Conservation (phyloP, 805 yeast genomes). For the Zygosaccharomyces bisporus region DNA sequence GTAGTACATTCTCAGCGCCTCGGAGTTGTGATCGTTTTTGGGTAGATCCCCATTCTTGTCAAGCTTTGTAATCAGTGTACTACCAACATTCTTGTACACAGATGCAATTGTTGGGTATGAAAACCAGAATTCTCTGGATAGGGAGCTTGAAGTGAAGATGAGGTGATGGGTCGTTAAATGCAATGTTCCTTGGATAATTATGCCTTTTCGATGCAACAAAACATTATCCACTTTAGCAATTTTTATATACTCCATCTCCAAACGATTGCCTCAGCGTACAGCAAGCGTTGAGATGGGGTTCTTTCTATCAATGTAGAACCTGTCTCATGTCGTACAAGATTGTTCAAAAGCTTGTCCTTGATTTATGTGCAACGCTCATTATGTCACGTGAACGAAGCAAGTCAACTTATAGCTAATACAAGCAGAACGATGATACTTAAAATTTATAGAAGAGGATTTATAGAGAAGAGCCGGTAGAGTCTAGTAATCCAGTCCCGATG, state of each 20-base stretch:
- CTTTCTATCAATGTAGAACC: background rate
- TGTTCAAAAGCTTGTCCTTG: background rate
- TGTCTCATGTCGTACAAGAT: background rate
- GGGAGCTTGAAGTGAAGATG: slow-evolving; percentile 48
- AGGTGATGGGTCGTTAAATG: slow-evolving; percentile 75
- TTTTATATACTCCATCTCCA: slow-evolving; percentile 51
- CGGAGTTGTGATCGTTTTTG: slow-evolving; percentile 2
- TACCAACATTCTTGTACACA: slow-evolving; percentile 56
- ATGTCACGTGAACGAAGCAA: background rate
- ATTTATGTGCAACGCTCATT: background rate
- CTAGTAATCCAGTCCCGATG: background rate
- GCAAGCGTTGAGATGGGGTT: background rate
- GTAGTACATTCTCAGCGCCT: slow-evolving; percentile 7
- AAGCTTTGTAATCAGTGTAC: slow-evolving; percentile 35
- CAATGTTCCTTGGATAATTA: slow-evolving; percentile 51
- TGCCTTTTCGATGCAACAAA: slow-evolving; percentile 56
- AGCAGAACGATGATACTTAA: slow-evolving; percentile 3
- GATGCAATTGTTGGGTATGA: slow-evolving; percentile 79
- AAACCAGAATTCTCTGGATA: slow-evolving; percentile 74
- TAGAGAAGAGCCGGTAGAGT: background rate
- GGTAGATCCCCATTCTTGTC: slow-evolving; percentile 12
- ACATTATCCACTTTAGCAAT: slow-evolving; percentile 52
- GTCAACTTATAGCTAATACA: background rate
- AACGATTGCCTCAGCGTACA: background rate
- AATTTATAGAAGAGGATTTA: slow-evolving; percentile 1